These are phyloP conservation scores for Solanum boliviense DNA, from an alignment of 257 asterid genomes.

Conservation along the genomic window DNA sequence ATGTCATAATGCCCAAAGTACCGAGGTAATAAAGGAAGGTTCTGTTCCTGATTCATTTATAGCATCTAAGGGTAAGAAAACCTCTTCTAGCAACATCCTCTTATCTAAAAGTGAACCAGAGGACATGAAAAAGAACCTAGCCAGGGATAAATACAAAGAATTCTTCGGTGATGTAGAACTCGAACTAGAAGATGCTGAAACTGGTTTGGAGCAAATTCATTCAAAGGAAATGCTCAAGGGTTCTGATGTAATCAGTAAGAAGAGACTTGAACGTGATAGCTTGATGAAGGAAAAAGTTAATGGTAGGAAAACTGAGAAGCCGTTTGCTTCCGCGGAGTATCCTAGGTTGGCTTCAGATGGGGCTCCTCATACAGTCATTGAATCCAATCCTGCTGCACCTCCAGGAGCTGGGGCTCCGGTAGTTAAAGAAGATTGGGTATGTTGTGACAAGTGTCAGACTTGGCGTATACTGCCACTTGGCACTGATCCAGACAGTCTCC, in stretches of 20 bases:
- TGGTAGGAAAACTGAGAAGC: slow-evolving; percentile 30
- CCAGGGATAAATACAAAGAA: slow-evolving; percentile 53
- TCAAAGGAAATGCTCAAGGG: slow-evolving; percentile 31
- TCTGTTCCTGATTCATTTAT: slow-evolving; percentile 28
- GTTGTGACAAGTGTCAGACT: slow-evolving; percentile 67
- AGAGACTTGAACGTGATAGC: slow-evolving; percentile 24
- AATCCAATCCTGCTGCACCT: slow-evolving; percentile 38
- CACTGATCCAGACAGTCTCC: slow-evolving; percentile 71
- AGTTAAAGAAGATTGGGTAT: slow-evolving; percentile 83
- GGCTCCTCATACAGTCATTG: slow-evolving; percentile 30
- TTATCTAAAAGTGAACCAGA: slow-evolving; percentile 34
- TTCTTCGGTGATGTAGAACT: slow-evolving; percentile 70
- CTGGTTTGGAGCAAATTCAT: slow-evolving; percentile 44
- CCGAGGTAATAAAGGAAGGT: slow-evolving; percentile 26
- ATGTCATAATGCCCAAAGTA: slow-evolving; percentile 23
- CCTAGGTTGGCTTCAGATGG: slow-evolving; percentile 26
- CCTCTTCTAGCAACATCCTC: slow-evolving; percentile 16
- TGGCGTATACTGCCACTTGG: slow-evolving; percentile 98
- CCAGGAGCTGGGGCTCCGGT: slow-evolving; percentile 46
- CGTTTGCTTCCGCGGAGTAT: slow-evolving; percentile 18
- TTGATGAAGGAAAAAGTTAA: slow-evolving; percentile 30
- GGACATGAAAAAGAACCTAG: slow-evolving; percentile 38
- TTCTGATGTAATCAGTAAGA: slow-evolving; percentile 30
- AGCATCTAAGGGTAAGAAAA: slow-evolving; percentile 38
- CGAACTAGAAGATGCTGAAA: slow-evolving; percentile 56